These are phyloP conservation scores for Naganishia randhawae DNA, from an alignment of 768 basidiomycete genomes.

Conservation along the genomic window DNA sequence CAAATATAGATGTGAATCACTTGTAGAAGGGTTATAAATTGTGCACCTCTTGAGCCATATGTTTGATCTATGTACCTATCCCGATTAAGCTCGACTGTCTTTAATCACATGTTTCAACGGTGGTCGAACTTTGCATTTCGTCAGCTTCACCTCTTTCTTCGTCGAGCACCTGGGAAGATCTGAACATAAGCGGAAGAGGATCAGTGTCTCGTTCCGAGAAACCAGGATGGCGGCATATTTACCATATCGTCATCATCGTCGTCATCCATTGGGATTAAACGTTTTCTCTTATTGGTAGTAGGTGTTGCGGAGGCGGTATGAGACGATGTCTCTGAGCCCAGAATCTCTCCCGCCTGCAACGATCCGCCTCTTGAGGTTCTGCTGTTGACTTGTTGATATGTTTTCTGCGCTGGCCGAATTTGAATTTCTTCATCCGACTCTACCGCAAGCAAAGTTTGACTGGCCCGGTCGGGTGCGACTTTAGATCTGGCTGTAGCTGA, in stretches of 20 bases:
- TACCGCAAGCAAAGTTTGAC: background rate
- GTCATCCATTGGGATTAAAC: slow-evolving; percentile 16
- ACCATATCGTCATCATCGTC: slow-evolving; percentile 18
- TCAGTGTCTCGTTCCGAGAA: background rate
- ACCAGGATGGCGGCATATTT: background rate
- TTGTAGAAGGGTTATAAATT: slow-evolving; percentile 17
- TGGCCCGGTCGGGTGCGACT: background rate
- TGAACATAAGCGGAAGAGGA: background rate
- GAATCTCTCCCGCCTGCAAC: slow-evolving; percentile 18
- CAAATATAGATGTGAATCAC: slow-evolving; percentile 11
- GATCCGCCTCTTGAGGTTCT: background rate
- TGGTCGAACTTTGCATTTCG: background rate
- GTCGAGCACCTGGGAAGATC: slow-evolving; percentile 11
- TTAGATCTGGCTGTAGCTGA: background rate
- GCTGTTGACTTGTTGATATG: background rate
- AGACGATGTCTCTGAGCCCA: slow-evolving; percentile 7
- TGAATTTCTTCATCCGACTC: slow-evolving; percentile 10
- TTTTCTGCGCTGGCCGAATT: slow-evolving; percentile 4
- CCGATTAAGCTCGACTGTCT: background rate
- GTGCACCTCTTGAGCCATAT: background rate
- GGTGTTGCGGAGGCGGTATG: background rate
- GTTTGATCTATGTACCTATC: background rate
- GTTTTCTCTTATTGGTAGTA: slow-evolving; percentile 13
- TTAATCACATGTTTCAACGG: background rate
- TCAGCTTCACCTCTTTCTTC: background rate